Evolutionary conservation across 148 eudicot species (phyloP), one percentile per base, ranked within the genome.

Genomic region (Arctostaphylos glauca): DNA sequence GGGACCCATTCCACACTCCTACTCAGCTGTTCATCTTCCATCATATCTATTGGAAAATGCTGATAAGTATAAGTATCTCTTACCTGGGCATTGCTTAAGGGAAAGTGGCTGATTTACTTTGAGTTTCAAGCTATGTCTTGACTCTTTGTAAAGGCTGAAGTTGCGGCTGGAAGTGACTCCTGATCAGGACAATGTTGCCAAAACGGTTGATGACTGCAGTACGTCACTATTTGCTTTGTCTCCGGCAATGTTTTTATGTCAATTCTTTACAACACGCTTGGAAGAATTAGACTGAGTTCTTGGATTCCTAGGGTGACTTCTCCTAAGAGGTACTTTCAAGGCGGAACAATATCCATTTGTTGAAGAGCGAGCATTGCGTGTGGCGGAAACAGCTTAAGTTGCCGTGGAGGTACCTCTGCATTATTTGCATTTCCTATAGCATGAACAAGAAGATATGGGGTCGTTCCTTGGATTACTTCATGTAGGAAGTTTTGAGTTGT

Each of bases 11-110:
- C 91, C 89, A 31, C 89, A 77, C 76, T 89, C 91, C 25, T 89
- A 87, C 52, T 89, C 91, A 9, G 91, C 89, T 46, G 88, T 87
- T 67, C 91, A 89, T 87, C 89, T 89, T 79, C 91, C 91, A 0
- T 77, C 88, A 0, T 87, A 85, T 89, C 84, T 89, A 2, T 77
- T 89, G 82, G 84, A 87, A 82, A 89, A 89, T 31, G 88, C 91
- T 25, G 89, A 89, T 6, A 81, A 83, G 54, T 85, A 89, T 50
- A 85, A 74, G 38, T 89, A 78, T 84, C 84, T 89, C 44, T 84
- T 89, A 55, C 91, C 91, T 12, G 91, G 89, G 38, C 85, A 87
- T 79, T 89, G 91, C 85, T 31, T 81, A 49, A 81, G 91, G 85
- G 91, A 89, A 79, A 87, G 88, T 83, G 86, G 85, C 76, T 85